A percentile compares a stretch with the other conserved stretches of the same genome.
These are phyloP conservation scores for Cordyceps farinosa DNA, from an alignment of 2,329 filamentous ascomycete species.

Conservation along the genomic window DNA sequence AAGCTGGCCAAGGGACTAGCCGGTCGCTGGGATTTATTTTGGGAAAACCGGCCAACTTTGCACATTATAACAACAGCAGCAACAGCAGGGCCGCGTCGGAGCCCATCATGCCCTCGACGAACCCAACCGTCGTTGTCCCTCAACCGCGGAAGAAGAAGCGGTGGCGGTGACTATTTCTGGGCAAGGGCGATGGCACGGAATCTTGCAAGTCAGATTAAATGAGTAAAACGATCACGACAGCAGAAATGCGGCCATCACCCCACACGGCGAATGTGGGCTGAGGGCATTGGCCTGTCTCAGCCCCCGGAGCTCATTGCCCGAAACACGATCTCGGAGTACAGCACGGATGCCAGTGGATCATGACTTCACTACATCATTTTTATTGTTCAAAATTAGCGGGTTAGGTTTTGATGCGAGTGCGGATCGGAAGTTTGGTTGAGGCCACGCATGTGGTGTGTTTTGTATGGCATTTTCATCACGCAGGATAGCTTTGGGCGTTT, in stretches of 20 bases:
- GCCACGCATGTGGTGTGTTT: background rate
- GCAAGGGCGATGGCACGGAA: background rate
- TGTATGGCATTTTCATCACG: slow-evolving; percentile 3
- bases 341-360: background rate
- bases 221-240: background rate
- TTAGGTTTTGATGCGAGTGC: background rate
- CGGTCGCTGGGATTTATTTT: slow-evolving; percentile 22
- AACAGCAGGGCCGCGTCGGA: slow-evolving; percentile 15
- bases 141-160: slow-evolving; percentile 18
- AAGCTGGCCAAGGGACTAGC: slow-evolving; percentile 24
- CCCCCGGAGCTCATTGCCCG: background rate
- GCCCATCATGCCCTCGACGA: slow-evolving; percentile 11
- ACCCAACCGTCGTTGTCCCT: slow-evolving; percentile 15
- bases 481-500: slow-evolving; percentile 8
- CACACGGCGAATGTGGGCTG: background rate
- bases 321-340: slow-evolving; percentile 6
- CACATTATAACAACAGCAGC: slow-evolving; percentile 17
- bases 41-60: slow-evolving; percentile 17
- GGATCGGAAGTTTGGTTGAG: background rate
- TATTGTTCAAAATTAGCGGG: slow-evolving; percentile 5
- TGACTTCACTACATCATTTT: background rate
- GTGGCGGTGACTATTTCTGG: slow-evolving; percentile 16
- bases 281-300: background rate
- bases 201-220: slow-evolving; percentile 12
- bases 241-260: background rate